Base-by-base conservation (phyloP, 306 rosid genomes). In the Erythrophleum fordii region DNA sequence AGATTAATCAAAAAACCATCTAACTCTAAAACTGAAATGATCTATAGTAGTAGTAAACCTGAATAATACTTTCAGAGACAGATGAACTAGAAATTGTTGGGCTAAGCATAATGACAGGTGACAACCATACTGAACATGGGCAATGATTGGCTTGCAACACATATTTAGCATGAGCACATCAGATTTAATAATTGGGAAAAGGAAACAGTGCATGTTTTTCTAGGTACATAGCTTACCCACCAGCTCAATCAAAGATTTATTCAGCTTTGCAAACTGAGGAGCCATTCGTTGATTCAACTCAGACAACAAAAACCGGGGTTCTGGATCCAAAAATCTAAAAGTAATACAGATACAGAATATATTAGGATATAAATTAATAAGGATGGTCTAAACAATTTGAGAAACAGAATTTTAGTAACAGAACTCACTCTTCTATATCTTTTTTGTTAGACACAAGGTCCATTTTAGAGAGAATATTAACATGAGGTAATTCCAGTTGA, bases 401-500 rank as follows among this genome's bases (percentile, higher is more conserved):
- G 41, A 75, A 79, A 67, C 34, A 44, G 59, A 71, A 51, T 72
- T 5, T 53, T 23, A 34, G 56, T 17, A 72, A 68, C 37, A 11
- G 53, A 65, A 68, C 77, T 45, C 85, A 95, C 99, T 86, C 93
- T 65, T 95, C 96, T 75, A 93, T 59, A 83, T 90, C 92, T 87
- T 86, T 93, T 80, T 89, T 91, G 82, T 88, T 90, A 7, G 90
- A 74, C 84, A 90, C 98, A 61, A 91, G 98, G 86, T 95, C 98
- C 98, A 95, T 90, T 81, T 95, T 93, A 73, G 99, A 90, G 82
- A 93, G 99, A 80, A 95, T 91, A 87, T 93, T 95, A 69, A 93
- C 91, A 86, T 95, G 99, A 22, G 97, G 97, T 35, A 95, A 49
- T 86, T 95, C 98, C 83, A 91, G 97, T 74, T 93, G 98, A 76